Conservation (phyloP, 2,329 filamentous ascomycete genomes). For the Alternaria metachromatica region DNA sequence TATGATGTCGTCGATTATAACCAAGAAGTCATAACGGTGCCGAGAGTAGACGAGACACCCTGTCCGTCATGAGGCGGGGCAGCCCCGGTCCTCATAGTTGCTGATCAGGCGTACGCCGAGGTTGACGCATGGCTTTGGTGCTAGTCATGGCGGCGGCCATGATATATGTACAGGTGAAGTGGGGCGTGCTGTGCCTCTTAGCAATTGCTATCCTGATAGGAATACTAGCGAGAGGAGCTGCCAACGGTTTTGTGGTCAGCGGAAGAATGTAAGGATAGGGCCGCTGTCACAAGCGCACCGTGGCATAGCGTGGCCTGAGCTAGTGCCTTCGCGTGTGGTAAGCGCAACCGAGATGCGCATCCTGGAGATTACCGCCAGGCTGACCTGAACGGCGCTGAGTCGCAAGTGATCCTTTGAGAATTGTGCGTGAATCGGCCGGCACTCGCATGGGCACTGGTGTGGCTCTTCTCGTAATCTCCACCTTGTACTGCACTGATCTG, state of each 20-base stretch:
- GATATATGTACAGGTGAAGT: slow-evolving; percentile 1
- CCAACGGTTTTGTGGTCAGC: slow-evolving; percentile 1
- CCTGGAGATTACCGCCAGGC: slow-evolving; percentile 12
- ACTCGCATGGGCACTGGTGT: neutral
- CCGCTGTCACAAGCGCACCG: slow-evolving; percentile 15
- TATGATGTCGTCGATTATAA: neutral
- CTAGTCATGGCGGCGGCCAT: neutral
- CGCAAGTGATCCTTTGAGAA: neutral
- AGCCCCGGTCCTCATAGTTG: slow-evolving; percentile 1
- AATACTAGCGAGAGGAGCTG: neutral
- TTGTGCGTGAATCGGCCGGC: neutral
- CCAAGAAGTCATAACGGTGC: neutral
- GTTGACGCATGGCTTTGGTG: neutral
- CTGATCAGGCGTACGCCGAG: slow-evolving; percentile 1
- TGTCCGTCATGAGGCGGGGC: slow-evolving; percentile 3
- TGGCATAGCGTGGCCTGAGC: slow-evolving; percentile 1
- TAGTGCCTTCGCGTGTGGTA: slow-evolving; percentile 13
- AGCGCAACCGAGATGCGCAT: slow-evolving; percentile 14
- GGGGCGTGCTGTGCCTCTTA: slow-evolving; percentile 5
- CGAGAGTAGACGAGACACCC: slow-evolving; percentile 2
- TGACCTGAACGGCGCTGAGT: neutral
- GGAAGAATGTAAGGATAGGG: slow-evolving; percentile 6
- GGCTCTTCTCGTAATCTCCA: neutral
- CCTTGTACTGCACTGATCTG: slow-evolving; percentile 1
- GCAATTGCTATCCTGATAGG: neutral